phyloP scores from a whole-genome alignment of 495 filamentous ascomycete species.

The Neurospora pannonica region DNA sequence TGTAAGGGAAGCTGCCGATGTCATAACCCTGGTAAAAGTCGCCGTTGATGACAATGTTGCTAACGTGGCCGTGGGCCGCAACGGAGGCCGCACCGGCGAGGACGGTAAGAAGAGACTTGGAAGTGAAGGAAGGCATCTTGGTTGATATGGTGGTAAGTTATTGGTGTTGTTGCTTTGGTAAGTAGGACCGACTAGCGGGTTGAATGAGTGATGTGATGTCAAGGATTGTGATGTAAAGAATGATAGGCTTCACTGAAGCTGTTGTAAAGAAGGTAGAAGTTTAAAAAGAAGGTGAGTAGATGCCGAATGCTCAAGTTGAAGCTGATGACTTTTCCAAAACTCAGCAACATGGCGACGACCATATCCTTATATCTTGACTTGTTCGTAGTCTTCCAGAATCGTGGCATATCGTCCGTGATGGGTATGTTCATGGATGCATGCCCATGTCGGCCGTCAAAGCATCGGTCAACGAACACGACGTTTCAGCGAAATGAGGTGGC shows the following conservation, averaged over 20 bases:
- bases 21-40: conserved; percentile 34
- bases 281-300: conserved; percentile 12
- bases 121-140: conserved; percentile 21
- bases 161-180: not conserved
- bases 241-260: conserved; percentile 23
- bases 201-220: not conserved
- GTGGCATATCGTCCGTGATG: not conserved
- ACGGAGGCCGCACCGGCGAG: conserved; percentile 45
- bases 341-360: conserved; percentile 3
- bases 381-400: not conserved
- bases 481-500: conserved; percentile 16
- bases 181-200: conserved; percentile 1
- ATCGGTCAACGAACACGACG: not conserved
- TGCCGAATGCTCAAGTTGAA: conserved; percentile 7
- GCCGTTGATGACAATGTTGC: conserved; percentile 50
- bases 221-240: conserved; percentile 12
- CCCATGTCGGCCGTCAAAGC: not conserved
- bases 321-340: not conserved
- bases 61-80: conserved; percentile 53
- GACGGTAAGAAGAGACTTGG: conserved; percentile 25
- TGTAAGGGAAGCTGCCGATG: conserved; percentile 29
- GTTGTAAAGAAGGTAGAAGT: conserved; percentile 12
- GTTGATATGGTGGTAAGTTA: not conserved
- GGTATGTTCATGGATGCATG: not conserved
- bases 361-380: not conserved